Conservation (phyloP, 2,329 filamentous ascomycete species). For the Trichophyton benhamiae region DNA sequence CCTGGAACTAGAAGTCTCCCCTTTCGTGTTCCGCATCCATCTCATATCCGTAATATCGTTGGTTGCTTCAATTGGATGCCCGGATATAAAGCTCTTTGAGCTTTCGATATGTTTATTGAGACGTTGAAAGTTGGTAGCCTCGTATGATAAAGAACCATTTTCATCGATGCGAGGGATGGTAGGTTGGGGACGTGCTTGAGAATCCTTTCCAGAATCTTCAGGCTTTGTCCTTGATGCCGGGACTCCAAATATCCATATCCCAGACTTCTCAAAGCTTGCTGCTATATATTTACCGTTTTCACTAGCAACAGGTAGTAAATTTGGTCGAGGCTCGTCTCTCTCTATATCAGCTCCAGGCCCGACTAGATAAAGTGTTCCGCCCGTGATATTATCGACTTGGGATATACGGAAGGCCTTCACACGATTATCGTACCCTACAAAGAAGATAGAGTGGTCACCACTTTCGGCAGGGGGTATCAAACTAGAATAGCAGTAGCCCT, state of each 20-base stretch:
- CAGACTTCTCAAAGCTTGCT: constrained; percentile 58
- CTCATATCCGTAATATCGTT: constrained; percentile 53
- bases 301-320: constrained; percentile 57
- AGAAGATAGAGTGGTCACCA: constrained; percentile 56
- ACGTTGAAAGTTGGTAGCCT: constrained; percentile 17
- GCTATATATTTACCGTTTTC: constrained; percentile 58
- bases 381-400: constrained; percentile 59
- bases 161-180: constrained; percentile 13
- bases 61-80: constrained; percentile 52
- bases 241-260: constrained; percentile 68
- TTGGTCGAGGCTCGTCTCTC: constrained; percentile 52
- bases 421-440: constrained; percentile 64
- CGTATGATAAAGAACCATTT: constrained; percentile 16
- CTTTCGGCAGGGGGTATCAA: constrained; percentile 41
- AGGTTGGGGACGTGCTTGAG: not conserved
- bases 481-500: constrained; percentile 65
- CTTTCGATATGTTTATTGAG: constrained; percentile 25
- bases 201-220: not conserved
- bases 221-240: constrained; percentile 44
- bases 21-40: constrained; percentile 52
- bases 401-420: constrained; percentile 70
- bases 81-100: constrained; percentile 58
- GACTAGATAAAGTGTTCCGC: constrained; percentile 68
- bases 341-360: constrained; percentile 43
- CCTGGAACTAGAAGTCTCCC: constrained; percentile 6